A percentile compares a stretch with the other conserved stretches of the same genome.
Conservation (phyloP, 768 basidiomycete species). For the Candolleomyces eurysporus region DNA sequence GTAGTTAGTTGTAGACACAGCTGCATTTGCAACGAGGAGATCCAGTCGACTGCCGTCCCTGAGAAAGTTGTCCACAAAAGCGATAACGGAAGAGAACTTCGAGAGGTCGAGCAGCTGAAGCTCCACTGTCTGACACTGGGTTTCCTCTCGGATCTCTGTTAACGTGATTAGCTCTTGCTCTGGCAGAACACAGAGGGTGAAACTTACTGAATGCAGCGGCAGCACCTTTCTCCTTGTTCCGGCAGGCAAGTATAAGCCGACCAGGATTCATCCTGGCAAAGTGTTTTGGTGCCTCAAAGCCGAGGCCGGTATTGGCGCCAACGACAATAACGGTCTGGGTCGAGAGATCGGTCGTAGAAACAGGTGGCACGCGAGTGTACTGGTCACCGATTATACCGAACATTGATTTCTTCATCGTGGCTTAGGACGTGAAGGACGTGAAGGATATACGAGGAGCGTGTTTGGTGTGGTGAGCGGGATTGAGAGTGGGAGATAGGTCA, state of each 20-base stretch:
- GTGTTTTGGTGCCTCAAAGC: constrained; percentile 45
- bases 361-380: constrained; percentile 18
- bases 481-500: too few relatives aligned
- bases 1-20: constrained; percentile 11
- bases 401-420: not conserved
- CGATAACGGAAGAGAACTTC: constrained; percentile 37
- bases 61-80: constrained; percentile 33
- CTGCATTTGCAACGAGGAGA: constrained; percentile 45
- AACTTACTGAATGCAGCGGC: constrained; percentile 33
- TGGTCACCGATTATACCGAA: constrained; percentile 4
- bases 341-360: constrained; percentile 33
- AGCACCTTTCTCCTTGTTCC: constrained; percentile 33
- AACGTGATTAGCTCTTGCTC: too few relatives aligned
- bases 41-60: constrained; percentile 35
- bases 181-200: too few relatives aligned
- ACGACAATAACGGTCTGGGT: constrained; percentile 49
- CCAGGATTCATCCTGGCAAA: constrained; percentile 44
- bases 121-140: constrained; percentile 33
- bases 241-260: constrained; percentile 37
- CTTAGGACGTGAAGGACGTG: too few relatives aligned
- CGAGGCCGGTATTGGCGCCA: constrained; percentile 51
- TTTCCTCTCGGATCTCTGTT: constrained; percentile 27
- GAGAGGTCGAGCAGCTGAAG: constrained; percentile 40
- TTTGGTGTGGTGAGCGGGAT: too few relatives aligned
- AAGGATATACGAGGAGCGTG: too few relatives aligned